Evolutionary conservation across 139 green algal species (phyloP), one percentile per base, ranked within the genome.

Genomic region (Coelastrella sp.): DNA sequence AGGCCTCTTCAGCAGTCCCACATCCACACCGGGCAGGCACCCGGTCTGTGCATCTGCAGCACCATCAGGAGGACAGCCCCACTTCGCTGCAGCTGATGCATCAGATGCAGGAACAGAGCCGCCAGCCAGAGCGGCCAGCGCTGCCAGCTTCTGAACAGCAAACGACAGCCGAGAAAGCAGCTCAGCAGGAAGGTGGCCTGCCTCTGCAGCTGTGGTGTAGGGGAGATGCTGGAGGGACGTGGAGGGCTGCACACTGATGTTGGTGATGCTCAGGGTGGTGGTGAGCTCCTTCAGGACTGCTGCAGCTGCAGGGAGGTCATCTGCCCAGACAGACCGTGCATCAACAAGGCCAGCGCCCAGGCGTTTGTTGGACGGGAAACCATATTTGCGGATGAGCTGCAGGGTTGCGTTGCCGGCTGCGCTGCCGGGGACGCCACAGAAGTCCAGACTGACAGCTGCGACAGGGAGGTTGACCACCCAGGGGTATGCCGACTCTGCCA

Each of bases 291-390:
- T 64, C 6, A 94, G 80, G 64, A 98, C 87, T 5, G 92, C 82
- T 4, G 88, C 73, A 20, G 83, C 84, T 2, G 89, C 79, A 19
- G 71, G 84, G n/a, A 91, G 47, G 71, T 94, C 93, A 90, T 98
- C 97, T 11, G 92, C 94, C 95, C 95, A 99, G 65, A 97, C 91
- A 59, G 93, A 96, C 22, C 97, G 95, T 19, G 96, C 97, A 89
- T 99, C 97, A 56, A 99, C 93, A 7, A 99, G 90, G 83, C 97
- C 97, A 5, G 94, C 95, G 3, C 95, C 96, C 79, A 99, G 94
- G 57, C 94, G 89, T 95, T 98, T 98, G 92, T 88, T 91, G n/a
- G 89, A 88, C 16, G 95, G 96, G 60, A 96, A 96, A 90, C 97
- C 96, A 89, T 97, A 90, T 80, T 92, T 88, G 22, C 87, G 74